Evolutionary conservation across 1,284 basidiomycete species (phyloP), one percentile per base, ranked within the genome.

Genomic region (Malassezia japonica): DNA sequence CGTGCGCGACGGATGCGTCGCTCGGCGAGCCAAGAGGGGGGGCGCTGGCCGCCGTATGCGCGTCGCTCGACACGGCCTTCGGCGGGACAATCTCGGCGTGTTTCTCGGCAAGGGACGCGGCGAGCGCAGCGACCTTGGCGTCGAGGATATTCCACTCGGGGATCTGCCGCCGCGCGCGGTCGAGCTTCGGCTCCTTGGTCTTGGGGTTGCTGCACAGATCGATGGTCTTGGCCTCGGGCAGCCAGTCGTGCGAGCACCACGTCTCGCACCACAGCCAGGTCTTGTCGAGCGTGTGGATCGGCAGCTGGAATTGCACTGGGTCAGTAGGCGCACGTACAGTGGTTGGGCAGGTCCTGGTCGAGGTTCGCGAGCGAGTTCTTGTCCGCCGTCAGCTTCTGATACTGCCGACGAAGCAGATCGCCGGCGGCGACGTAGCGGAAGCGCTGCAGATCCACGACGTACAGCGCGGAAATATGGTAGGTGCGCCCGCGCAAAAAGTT

Each of bases 61-160:
- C n/a, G n/a, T n/a, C n/a, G n/a, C n/a, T n/a, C n/a, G n/a, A n/a
- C n/a, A n/a, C n/a, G n/a, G n/a, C n/a, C n/a, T n/a, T n/a, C 10
- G 36, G 36, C 12, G 18, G 36, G 20, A 37, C 36, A 18, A 37
- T 37, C 12, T 37, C 16, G 18, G 18, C 20, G 20, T 25, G 20
- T 15, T 25, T 40, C 41, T 60, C 48, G 12, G 57, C 58, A 21
- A 75, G 46, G 4, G 66, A 48, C 23, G 60, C 50, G 0, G 74
- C 74, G 9, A 76, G 50, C 6, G 51, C 60, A 1, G 72, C 72
- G 6, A 76, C 70, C 48, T 76, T 73, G 12, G 69, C 57, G 54
- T 96, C 92, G 67, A 95, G 95, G 38, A 80, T 79, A 55, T 91
- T 89, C 94, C 92, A 98, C 74, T 98, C 92, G 0, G 92, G 91